A percentile compares a stretch with the other conserved stretches of the same genome.
Evolutionary conservation across 1,139 yeast species (phyloP).

Genomic region (Yamadazyma pseudoaaseri): DNA sequence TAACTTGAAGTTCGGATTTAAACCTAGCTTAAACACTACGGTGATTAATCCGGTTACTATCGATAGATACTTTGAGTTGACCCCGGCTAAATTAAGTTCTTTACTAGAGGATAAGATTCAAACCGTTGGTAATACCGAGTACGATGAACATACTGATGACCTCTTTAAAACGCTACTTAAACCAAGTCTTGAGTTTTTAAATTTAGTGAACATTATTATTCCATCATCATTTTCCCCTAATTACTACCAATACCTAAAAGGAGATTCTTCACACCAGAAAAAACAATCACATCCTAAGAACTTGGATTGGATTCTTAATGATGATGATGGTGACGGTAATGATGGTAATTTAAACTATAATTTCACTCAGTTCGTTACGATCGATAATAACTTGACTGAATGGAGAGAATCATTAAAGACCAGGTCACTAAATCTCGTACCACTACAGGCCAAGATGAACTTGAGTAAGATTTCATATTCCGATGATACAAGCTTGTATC

Average conservation of each 20-base stretch:
- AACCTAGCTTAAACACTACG: conserved; percentile 48
- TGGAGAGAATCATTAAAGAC: conserved; percentile 43
- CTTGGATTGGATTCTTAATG: conserved; percentile 47
- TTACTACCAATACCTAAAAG: conserved; percentile 45
- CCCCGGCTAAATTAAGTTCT: conserved; percentile 45
- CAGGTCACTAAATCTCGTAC: conserved; percentile 28
- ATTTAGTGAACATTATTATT: conserved; percentile 44
- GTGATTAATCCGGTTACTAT: conserved; percentile 52
- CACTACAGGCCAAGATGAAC: conserved; percentile 36
- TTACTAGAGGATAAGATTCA: conserved; percentile 24
- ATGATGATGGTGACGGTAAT: conserved; percentile 51
- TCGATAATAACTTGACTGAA: conserved; percentile 41
- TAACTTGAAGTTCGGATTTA: conserved; percentile 49
- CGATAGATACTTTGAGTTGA: conserved; percentile 46
- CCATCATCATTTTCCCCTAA: conserved; percentile 52
- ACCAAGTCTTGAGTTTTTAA: conserved; percentile 47
- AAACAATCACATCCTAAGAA: conserved; percentile 25
- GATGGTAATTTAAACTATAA: conserved; percentile 51
- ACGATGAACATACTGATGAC: conserved; percentile 25
- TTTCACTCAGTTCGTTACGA: conserved; percentile 43
- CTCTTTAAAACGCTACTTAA: conserved; percentile 38
- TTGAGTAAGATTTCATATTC: conserved; percentile 25
- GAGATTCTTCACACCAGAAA: conserved; percentile 16
- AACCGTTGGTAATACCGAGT: conserved; percentile 4
- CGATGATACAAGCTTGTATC: conserved; percentile 29